Conservation (phyloP, 176 grass and related monocot genomes). For the Oropetium thomaeum region DNA sequence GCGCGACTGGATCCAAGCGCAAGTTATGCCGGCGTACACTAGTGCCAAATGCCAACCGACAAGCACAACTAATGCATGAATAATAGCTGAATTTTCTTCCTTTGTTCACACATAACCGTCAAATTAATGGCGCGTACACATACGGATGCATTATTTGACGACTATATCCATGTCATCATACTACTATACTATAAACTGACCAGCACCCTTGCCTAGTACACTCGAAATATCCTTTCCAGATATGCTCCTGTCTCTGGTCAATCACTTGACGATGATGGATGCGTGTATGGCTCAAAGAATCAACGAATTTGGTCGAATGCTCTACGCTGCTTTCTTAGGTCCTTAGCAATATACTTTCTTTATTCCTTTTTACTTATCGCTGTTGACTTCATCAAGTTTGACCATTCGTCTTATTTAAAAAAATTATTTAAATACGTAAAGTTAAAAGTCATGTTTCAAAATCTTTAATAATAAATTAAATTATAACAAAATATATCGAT, state of each 20-base stretch:
- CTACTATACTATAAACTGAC: constrained; percentile 26
- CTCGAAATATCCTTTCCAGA: constrained; percentile 23
- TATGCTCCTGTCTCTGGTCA: constrained; percentile 18
- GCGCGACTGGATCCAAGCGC: constrained; percentile 17
- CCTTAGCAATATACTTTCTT: neutral
- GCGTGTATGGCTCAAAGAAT: constrained; percentile 18
- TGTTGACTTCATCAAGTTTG: no score
- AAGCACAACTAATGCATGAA: constrained; percentile 14
- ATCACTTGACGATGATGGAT: neutral
- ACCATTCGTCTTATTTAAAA: no score
- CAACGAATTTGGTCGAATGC: constrained; percentile 15
- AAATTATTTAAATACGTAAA: no score
- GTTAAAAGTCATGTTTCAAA: no score
- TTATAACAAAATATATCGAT: no score
- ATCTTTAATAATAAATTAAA: no score
- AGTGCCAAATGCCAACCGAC: neutral
- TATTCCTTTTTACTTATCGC: no score
- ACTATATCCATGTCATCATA: constrained; percentile 23
- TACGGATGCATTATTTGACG: neutral
- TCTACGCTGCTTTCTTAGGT: constrained; percentile 1
- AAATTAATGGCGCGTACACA: constrained; percentile 10
- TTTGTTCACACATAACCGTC: constrained; percentile 33
- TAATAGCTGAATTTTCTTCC: neutral
- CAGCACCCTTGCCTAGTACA: neutral
- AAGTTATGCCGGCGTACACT: neutral